Conservation (phyloP, 2,329 filamentous ascomycete genomes). For the Aspergillus novofumigatus region DNA sequence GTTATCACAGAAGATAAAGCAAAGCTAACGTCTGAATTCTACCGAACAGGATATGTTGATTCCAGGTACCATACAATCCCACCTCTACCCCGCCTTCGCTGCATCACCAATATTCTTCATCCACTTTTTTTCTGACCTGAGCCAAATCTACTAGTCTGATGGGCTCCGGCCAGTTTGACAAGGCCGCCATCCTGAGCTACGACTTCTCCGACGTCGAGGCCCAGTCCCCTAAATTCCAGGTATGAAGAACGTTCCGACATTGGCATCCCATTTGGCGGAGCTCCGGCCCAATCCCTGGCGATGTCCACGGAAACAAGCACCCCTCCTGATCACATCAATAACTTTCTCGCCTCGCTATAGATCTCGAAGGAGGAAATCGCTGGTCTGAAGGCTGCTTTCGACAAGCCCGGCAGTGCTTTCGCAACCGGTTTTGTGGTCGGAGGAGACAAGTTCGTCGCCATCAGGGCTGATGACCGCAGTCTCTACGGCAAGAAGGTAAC, state of each 20-base stretch:
- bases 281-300: neutral
- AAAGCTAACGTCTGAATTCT: slow-evolving; percentile 14
- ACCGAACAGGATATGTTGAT: slow-evolving; percentile 55
- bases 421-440: slow-evolving; percentile 70
- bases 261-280: slow-evolving; percentile 4
- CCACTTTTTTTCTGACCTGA: slow-evolving; percentile 8
- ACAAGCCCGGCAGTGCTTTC: slow-evolving; percentile 44
- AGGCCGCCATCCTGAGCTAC: slow-evolving; percentile 77
- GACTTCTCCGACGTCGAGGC: slow-evolving; percentile 82
- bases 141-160: slow-evolving; percentile 61
- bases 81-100: slow-evolving; percentile 9
- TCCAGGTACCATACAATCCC: slow-evolving; percentile 47
- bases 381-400: slow-evolving; percentile 49
- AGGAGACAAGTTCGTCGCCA: slow-evolving; percentile 73
- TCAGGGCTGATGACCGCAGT: slow-evolving; percentile 71
- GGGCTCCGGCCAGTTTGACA: slow-evolving; percentile 72
- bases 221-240: slow-evolving; percentile 63
- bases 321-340: neutral
- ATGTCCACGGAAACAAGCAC: neutral
- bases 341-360: slow-evolving; percentile 28
- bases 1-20: neutral
- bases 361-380: slow-evolving; percentile 53
- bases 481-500: slow-evolving; percentile 81
- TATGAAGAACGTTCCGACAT: slow-evolving; percentile 44
- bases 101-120: slow-evolving; percentile 9